Evolutionary conservation across 495 filamentous ascomycete species (phyloP), one percentile per base, ranked within the genome.

Genomic region (Penicillium diatomitis): DNA sequence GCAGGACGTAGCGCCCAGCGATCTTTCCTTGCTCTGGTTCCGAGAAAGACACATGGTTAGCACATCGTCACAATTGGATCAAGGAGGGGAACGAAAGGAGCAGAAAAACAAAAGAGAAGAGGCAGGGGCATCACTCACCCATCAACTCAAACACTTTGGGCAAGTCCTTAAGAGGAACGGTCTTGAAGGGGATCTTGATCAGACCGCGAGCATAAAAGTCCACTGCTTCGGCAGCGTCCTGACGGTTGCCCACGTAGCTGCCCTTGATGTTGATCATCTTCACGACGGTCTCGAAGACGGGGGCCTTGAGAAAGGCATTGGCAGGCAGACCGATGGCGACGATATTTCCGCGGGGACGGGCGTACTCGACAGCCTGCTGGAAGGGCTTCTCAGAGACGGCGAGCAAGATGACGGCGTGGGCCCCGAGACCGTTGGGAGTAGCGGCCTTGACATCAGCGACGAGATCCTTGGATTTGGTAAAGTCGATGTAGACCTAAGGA

Each of bases 191-290:
- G 1, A 83, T 83, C 50, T 87, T 83, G 76, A 96, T 87, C 52
- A 92, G 62, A 3, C 90, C 90, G 10, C 87, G 74, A 31, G 77
- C 64, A 71, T 81, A 95, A 76, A 96, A 96, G 56, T 95, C 90
- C 39, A 96, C 67, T 6, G 90, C 90, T 65, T 96, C 90, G 9
- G 79, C 73, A 0, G 78, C 85, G 58, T 97, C 91, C 63, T 86
- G 80, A 39, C 87, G 79, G 66, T 91, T 95, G 38, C 90, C 90
- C 51, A 96, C 90, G 60, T 96, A 96, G 53, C 81, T 86, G 38
- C 90, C 90, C 74, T 87, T 89, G 77, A 97, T 96, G 53, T 69
- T 84, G 68, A 96, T 84, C 88, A 95, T 95, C 58, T 78, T 77
- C 53, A 90, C 76, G 29, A 96, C 90, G 3, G 84, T 85, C 53